Conservation (phyloP, 1,139 yeast genomes). For the Zygoascus sp. region DNA sequence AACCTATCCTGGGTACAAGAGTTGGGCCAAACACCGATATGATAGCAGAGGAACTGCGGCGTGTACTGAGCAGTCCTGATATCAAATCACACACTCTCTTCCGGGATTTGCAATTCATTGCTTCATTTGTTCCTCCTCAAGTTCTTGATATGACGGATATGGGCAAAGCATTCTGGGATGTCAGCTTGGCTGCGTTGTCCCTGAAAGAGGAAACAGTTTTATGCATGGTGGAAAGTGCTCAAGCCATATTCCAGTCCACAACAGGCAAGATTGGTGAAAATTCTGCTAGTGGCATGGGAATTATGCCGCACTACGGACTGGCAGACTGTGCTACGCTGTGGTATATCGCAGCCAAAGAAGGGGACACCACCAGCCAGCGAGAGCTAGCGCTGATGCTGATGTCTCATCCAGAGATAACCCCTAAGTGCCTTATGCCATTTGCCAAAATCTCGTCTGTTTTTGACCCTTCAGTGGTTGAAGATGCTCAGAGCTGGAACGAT, state of each 20-base stretch:
- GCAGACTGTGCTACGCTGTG: constrained; percentile 32
- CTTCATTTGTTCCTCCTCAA: constrained; percentile 35
- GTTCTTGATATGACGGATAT: constrained; percentile 33
- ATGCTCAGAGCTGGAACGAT: constrained; percentile 23
- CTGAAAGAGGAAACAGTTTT: constrained; percentile 33
- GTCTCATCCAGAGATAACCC: constrained; percentile 32
- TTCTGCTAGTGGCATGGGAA: constrained; percentile 13
- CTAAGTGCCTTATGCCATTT: constrained; percentile 28
- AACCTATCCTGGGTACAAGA: constrained; percentile 10
- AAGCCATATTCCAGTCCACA: constrained; percentile 33
- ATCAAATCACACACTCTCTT: constrained; percentile 33
- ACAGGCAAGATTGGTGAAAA: constrained; percentile 28
- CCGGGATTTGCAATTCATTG: constrained; percentile 36
- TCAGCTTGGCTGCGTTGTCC: constrained; percentile 35
- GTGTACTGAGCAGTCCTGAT: constrained; percentile 25
- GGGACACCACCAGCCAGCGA: constrained; percentile 30
- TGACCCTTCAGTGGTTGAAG: constrained; percentile 26
- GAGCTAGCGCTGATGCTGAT: constrained; percentile 34
- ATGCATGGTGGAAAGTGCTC: constrained; percentile 32
- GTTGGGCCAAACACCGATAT: constrained; percentile 33
- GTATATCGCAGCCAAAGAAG: constrained; percentile 33
- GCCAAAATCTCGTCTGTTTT: constrained; percentile 26
- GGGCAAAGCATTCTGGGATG: constrained; percentile 39
- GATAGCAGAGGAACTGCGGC: constrained; percentile 33
- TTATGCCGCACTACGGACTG: constrained; percentile 22